phyloP scores from a whole-genome alignment of 192 early-diverging fungal species.

The Pilaira anomala region DNA sequence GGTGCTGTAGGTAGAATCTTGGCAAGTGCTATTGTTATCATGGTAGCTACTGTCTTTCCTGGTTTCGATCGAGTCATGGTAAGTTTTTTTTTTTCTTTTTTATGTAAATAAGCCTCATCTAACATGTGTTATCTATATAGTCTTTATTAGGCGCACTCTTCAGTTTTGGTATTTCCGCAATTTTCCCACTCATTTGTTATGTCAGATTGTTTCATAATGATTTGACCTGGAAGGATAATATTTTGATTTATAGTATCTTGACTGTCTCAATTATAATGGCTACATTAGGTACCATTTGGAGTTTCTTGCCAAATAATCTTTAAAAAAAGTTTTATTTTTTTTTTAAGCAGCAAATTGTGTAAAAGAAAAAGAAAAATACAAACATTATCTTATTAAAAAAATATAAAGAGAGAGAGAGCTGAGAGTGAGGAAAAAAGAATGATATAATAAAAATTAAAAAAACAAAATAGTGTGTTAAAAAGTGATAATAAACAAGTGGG shows the following conservation, averaged over 20 bases:
- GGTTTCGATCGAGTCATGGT: conserved; percentile 68
- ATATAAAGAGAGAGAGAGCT: background rate
- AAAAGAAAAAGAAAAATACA: background rate
- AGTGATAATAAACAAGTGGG: conserved; percentile 9
- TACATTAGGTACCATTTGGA: conserved; percentile 29
- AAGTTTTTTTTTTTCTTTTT: too few species aligned
- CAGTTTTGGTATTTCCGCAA: conserved; percentile 35
- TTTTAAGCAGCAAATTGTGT: too few species aligned
- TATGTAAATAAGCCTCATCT: too few species aligned
- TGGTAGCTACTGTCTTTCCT: conserved; percentile 56
- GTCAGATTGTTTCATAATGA: conserved; percentile 18
- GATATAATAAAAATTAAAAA: conserved; percentile 11
- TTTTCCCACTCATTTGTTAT: conserved; percentile 39
- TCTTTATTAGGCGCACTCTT: conserved; percentile 33
- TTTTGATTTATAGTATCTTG: conserved; percentile 20
- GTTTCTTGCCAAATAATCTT: conserved; percentile 20
- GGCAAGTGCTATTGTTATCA: conserved; percentile 38
- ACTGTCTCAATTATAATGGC: conserved; percentile 14
- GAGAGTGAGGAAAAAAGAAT: conserved; percentile 3
- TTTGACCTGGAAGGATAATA: conserved; percentile 7
- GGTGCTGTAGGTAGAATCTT: conserved; percentile 32
- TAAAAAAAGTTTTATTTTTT: too few species aligned
- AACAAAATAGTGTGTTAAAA: background rate
- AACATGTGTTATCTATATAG: conserved; percentile 16
- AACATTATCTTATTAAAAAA: background rate